These are phyloP conservation scores for Leccinum pachyderme DNA, from an alignment of 1,284 basidiomycete species.

Conservation along the genomic window DNA sequence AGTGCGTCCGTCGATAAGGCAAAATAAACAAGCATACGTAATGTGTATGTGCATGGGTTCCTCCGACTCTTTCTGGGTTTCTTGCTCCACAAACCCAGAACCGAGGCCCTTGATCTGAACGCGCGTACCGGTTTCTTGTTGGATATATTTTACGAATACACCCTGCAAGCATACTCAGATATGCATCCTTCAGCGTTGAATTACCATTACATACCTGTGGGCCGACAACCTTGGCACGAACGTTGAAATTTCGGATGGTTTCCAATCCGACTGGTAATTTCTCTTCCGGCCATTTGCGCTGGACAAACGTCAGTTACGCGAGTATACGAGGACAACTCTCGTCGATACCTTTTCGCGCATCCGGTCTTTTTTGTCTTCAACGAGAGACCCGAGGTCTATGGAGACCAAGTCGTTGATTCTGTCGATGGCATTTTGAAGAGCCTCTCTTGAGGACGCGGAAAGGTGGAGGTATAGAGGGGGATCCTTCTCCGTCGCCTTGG, in stretches of 20 bases:
- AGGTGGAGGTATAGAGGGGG: slow-evolving; percentile 95
- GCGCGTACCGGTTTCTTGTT: slow-evolving; percentile 92
- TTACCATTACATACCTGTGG: slow-evolving; percentile 62
- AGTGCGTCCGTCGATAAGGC: not conserved
- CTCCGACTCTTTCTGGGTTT: slow-evolving; percentile 87
- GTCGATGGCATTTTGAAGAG: slow-evolving; percentile 77
- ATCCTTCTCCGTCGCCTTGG: slow-evolving; percentile 87
- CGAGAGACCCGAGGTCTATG: slow-evolving; percentile 84
- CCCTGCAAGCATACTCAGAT: slow-evolving; percentile 46
- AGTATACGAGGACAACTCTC: not conserved
- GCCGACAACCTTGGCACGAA: slow-evolving; percentile 96
- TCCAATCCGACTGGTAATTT: slow-evolving; percentile 88
- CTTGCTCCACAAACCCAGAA: slow-evolving; percentile 93
- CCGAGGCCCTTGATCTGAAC: slow-evolving; percentile 98
- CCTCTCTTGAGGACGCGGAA: slow-evolving; percentile 77
- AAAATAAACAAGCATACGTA: slow-evolving; percentile 54
- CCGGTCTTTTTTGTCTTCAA: slow-evolving; percentile 79
- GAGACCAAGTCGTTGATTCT: slow-evolving; percentile 86
- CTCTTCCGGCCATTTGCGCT: slow-evolving; percentile 96
- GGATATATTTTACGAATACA: slow-evolving; percentile 98
- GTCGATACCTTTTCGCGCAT: slow-evolving; percentile 53
- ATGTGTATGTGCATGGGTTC: slow-evolving; percentile 96
- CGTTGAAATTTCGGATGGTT: slow-evolving; percentile 93
- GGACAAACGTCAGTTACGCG: slow-evolving; percentile 5
- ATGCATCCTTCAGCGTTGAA: not conserved